Evolutionary conservation across 768 basidiomycete genomes (phyloP).

Genomic region (Russula sp.): DNA sequence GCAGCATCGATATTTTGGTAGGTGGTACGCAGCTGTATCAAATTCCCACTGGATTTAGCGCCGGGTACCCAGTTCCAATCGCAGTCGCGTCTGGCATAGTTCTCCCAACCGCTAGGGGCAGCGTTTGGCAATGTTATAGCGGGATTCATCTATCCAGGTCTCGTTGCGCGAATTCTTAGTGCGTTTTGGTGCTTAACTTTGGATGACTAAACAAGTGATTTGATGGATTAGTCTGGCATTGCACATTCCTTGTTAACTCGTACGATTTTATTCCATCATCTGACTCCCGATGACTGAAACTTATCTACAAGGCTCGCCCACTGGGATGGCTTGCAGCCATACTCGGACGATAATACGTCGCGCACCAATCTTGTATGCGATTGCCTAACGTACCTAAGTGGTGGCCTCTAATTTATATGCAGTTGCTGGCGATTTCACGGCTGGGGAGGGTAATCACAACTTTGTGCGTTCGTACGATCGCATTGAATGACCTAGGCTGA

Average conservation of each 20-base stretch:
- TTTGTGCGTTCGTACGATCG: slow-evolving; percentile 47
- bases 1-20: slow-evolving; percentile 69
- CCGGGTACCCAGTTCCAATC: slow-evolving; percentile 47
- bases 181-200: slow-evolving; percentile 32
- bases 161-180: slow-evolving; percentile 61
- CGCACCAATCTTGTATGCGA: slow-evolving; percentile 62
- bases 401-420: background rate
- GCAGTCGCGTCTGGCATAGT: slow-evolving; percentile 60
- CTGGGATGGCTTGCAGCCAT: slow-evolving; percentile 77
- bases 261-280: slow-evolving; percentile 36
- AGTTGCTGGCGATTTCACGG: slow-evolving; percentile 70
- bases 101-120: slow-evolving; percentile 53
- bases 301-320: slow-evolving; percentile 57
- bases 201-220: background rate
- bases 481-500: background rate
- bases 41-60: slow-evolving; percentile 5
- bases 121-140: slow-evolving; percentile 64
- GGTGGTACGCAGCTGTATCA: slow-evolving; percentile 11
- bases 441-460: slow-evolving; percentile 79
- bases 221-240: slow-evolving; percentile 57
- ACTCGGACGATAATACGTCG: slow-evolving; percentile 77
- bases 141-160: slow-evolving; percentile 67
- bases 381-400: background rate
- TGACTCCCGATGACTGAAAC: background rate
- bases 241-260: slow-evolving; percentile 71